phyloP scores from a whole-genome alignment of 164 flowering plant species.

The Vitis amurensis region DNA sequence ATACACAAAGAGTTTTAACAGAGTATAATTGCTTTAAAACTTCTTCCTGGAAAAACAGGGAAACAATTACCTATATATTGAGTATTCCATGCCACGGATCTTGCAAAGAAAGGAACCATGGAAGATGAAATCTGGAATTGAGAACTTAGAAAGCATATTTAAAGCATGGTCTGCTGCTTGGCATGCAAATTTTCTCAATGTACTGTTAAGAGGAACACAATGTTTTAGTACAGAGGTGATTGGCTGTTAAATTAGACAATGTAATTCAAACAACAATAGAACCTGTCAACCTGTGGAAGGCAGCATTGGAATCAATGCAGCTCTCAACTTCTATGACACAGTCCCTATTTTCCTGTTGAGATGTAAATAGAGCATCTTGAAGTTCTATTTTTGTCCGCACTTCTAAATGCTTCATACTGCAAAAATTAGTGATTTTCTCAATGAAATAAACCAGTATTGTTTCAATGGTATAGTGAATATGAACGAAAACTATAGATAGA shows the following conservation, averaged over 20 bases:
- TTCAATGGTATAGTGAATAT: no score
- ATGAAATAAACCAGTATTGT: no score
- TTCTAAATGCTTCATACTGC: slow-evolving; percentile 72
- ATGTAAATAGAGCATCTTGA: slow-evolving; percentile 48
- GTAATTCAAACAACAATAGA: not conserved
- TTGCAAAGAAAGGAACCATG: slow-evolving; percentile 23
- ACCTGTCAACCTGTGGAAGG: slow-evolving; percentile 68
- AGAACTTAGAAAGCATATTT: slow-evolving; percentile 38
- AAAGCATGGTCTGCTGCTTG: slow-evolving; percentile 71
- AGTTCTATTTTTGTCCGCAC: slow-evolving; percentile 75
- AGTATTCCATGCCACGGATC: slow-evolving; percentile 55
- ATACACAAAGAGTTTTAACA: no score
- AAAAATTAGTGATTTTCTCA: not conserved
- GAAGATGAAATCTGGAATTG: slow-evolving; percentile 30
- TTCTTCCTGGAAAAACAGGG: not conserved
- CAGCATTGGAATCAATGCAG: slow-evolving; percentile 67
- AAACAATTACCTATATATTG: slow-evolving; percentile 56
- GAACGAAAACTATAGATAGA: no score
- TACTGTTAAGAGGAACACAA: slow-evolving; percentile 32
- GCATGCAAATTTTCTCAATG: slow-evolving; percentile 48
- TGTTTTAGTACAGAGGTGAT: not conserved
- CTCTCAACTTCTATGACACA: slow-evolving; percentile 83
- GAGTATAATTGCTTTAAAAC: no score
- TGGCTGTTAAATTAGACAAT: not conserved
- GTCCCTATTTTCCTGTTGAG: slow-evolving; percentile 52